phyloP scores from a whole-genome alignment of 305 asterid species.

The Fraxinus xanthoxyloides region DNA sequence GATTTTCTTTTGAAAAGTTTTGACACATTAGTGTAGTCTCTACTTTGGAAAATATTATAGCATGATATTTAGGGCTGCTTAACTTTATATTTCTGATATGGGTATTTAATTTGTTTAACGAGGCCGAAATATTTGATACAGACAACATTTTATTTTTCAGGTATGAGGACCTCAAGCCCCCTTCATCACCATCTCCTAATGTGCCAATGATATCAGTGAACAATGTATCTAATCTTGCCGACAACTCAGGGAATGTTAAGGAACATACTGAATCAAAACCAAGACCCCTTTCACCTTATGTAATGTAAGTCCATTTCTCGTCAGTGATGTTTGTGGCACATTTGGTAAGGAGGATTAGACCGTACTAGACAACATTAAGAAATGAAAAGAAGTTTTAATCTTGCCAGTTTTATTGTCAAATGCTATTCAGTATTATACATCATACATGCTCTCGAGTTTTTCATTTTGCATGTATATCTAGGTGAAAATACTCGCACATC shows the following conservation, averaged over 20 bases:
- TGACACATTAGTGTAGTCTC: neutral
- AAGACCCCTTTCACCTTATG: constrained; percentile 58
- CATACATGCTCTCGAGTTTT: neutral
- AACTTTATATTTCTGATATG: neutral
- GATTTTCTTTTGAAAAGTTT: neutral
- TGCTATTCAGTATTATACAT: neutral
- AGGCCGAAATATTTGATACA: constrained; percentile 17
- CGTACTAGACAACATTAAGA: neutral
- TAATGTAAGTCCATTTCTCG: constrained; percentile 42
- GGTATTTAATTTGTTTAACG: neutral
- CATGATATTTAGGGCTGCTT: neutral
- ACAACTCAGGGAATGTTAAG: constrained; percentile 22
- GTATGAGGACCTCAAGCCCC: constrained; percentile 64
- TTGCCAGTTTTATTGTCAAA: neutral
- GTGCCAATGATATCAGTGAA: constrained; percentile 31
- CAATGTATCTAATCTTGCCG: constrained; percentile 20
- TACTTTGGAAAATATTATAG: neutral
- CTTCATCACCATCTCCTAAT: constrained; percentile 54
- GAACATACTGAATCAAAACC: constrained; percentile 29
- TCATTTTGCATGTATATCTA: neutral
- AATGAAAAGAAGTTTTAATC: neutral
- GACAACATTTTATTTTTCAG: constrained; percentile 27
- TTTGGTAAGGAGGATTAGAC: neutral
- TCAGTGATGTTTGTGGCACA: neutral
- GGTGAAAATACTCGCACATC: neutral